These are phyloP conservation scores for Dendryphion nanum DNA, from an alignment of 2,329 filamentous ascomycete genomes.

Conservation along the genomic window DNA sequence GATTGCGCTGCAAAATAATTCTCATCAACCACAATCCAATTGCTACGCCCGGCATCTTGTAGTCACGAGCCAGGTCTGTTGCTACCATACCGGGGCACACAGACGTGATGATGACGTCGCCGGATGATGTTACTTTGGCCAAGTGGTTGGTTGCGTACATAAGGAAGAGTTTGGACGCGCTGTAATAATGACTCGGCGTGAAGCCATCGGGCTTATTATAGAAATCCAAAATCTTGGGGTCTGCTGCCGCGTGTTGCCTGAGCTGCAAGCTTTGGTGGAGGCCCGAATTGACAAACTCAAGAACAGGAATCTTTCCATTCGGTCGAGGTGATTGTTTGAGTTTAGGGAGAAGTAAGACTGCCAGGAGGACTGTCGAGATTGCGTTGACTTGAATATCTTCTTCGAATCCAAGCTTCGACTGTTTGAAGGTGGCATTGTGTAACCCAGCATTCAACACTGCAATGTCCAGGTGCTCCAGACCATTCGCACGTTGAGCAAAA, in stretches of 20 bases:
- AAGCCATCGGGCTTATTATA: constrained; percentile 32
- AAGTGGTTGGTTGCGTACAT: constrained; percentile 32
- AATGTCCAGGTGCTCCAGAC: constrained; percentile 36
- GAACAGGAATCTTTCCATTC: constrained; percentile 22
- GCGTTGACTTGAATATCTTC: constrained; percentile 57
- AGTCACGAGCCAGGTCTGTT: constrained; percentile 31
- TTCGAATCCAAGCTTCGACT: constrained; percentile 38
- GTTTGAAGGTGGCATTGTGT: constrained; percentile 18
- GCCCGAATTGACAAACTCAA: constrained; percentile 35
- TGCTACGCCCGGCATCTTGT: constrained; percentile 21
- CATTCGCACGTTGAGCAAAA: constrained; percentile 28
- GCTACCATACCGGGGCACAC: constrained; percentile 33
- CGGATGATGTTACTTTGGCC: constrained; percentile 23
- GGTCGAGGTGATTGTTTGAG: constrained; percentile 25
- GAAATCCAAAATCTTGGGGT: constrained; percentile 24
- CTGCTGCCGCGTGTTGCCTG: constrained; percentile 13
- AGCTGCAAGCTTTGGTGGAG: constrained; percentile 27
- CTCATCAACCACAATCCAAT: constrained; percentile 16
- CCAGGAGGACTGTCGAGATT: constrained; percentile 56
- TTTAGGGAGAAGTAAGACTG: constrained; percentile 48
- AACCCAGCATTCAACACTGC: constrained; percentile 43
- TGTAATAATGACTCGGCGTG: constrained; percentile 25
- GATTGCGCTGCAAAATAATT: constrained; percentile 19
- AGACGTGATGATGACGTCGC: constrained; percentile 36
- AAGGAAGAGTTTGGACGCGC: constrained; percentile 34